Evolutionary conservation across 129 eudicot species (phyloP).

Genomic region (Flaveria sonorensis): DNA sequence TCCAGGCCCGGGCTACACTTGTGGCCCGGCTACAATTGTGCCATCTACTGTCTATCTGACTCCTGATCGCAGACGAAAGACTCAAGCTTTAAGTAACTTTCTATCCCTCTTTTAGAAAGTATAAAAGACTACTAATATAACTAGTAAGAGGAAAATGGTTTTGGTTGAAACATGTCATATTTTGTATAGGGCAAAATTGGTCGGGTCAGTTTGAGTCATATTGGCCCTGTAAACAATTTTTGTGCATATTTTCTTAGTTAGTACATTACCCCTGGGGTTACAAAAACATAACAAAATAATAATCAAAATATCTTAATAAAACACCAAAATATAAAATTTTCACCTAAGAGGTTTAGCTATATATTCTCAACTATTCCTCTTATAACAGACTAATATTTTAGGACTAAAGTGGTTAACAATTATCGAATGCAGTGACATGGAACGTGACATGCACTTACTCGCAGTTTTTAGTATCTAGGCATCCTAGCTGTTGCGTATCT

Average conservation of each 20-base stretch:
- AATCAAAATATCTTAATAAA: background rate
- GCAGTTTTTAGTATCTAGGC: slow-evolving; percentile 56
- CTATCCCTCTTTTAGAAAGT: background rate
- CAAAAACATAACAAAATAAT: background rate
- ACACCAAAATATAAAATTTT: background rate
- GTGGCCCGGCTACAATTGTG: slow-evolving; percentile 82
- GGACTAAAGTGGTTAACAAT: slow-evolving; percentile 10
- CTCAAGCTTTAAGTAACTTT: slow-evolving; percentile 73
- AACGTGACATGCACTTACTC: slow-evolving; percentile 84
- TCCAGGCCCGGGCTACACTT: slow-evolving; percentile 84
- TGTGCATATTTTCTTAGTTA: background rate
- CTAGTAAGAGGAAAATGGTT: background rate
- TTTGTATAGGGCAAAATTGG: background rate
- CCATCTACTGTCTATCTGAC: slow-evolving; percentile 70
- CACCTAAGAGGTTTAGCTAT: background rate
- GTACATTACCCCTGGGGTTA: background rate
- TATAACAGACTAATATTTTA: background rate
- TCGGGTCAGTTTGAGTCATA: background rate
- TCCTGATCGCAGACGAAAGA: slow-evolving; percentile 70
- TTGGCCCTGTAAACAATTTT: background rate
- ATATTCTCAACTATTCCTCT: no score
- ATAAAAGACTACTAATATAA: background rate
- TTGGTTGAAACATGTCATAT: background rate
- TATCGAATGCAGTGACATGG: slow-evolving; percentile 74
- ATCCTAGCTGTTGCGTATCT: slow-evolving; percentile 76